Percentiles rank a stretch among this genome's conserved stretches.
Conservation (phyloP, 306 rosid genomes). For the Acacia crassicarpa region DNA sequence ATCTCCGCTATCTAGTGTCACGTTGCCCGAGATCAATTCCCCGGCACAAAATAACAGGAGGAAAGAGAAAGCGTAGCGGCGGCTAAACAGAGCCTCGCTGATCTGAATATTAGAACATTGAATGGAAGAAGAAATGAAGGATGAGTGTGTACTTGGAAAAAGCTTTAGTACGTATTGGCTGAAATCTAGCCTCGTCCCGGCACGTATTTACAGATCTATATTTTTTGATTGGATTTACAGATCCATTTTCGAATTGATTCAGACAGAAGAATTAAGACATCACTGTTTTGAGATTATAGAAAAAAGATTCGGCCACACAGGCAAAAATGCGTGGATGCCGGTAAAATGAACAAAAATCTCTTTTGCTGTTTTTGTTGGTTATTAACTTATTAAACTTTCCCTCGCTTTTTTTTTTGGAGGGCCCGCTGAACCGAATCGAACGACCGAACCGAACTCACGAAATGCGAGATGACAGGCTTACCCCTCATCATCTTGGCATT, state of each 20-base stretch:
- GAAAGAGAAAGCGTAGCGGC: not conserved
- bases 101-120: not conserved
- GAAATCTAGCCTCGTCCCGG: not conserved
- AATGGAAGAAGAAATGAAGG: not conserved
- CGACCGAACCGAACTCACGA: not conserved
- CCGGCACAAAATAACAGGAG: not conserved
- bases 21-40: conserved; percentile 3
- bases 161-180: not conserved
- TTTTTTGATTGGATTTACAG: not conserved
- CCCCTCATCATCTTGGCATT: not conserved
- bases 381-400: not conserved
- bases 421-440: too few relatives aligned
- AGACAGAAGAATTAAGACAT: not conserved
- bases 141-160: not conserved
- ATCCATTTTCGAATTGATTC: not conserved
- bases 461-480: not conserved
- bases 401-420: not conserved
- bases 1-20: not conserved
- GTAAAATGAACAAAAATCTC: not conserved
- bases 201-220: conserved; percentile 5
- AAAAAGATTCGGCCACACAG: not conserved
- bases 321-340: not conserved
- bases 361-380: not conserved
- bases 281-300: not conserved
- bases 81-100: not conserved